Percentiles rank a stretch among this genome's conserved stretches.
These are phyloP conservation scores for Puccinia sorghi DNA, from an alignment of 1,284 basidiomycete genomes.

Conservation along the genomic window DNA sequence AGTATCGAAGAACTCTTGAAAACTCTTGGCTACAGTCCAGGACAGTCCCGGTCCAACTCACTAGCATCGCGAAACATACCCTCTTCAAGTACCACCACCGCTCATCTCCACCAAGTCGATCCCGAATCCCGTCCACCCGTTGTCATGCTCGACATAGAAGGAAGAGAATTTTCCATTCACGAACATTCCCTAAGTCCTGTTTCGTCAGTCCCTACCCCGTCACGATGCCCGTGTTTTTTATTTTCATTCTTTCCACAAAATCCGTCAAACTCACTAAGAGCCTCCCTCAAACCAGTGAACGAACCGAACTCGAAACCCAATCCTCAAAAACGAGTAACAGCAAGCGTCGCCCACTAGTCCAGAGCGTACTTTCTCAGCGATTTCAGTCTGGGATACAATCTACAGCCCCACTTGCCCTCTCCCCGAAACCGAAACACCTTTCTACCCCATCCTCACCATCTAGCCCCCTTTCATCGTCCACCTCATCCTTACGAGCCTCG, in stretches of 20 bases:
- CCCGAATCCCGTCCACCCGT: slow-evolving; percentile 7
- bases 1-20: slow-evolving; percentile 46
- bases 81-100: not conserved
- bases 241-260: too few species aligned
- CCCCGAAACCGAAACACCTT: slow-evolving; percentile 30
- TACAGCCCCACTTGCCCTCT: slow-evolving; percentile 28
- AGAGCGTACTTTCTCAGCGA: slow-evolving; percentile 29
- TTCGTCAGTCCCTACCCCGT: slow-evolving; percentile 27
- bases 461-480: slow-evolving; percentile 6
- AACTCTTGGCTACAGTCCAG: slow-evolving; percentile 35
- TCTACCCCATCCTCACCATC: slow-evolving; percentile 16
- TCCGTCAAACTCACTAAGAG: not conserved
- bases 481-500: slow-evolving; percentile 7
- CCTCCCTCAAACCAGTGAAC: slow-evolving; percentile 23
- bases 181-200: slow-evolving; percentile 50
- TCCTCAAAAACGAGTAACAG: slow-evolving; percentile 26
- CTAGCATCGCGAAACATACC: not conserved
- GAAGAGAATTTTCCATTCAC: slow-evolving; percentile 43
- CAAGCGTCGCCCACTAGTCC: slow-evolving; percentile 9
- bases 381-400: slow-evolving; percentile 21
- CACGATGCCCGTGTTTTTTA: too few species aligned
- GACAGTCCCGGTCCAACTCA: slow-evolving; percentile 6
- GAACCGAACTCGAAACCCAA: slow-evolving; percentile 45
- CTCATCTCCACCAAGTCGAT: not conserved
- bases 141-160: slow-evolving; percentile 39